Evolutionary conservation across 1,284 basidiomycete genomes (phyloP), one percentile per base, ranked within the genome.

Genomic region (Cystobasidium pallidum): DNA sequence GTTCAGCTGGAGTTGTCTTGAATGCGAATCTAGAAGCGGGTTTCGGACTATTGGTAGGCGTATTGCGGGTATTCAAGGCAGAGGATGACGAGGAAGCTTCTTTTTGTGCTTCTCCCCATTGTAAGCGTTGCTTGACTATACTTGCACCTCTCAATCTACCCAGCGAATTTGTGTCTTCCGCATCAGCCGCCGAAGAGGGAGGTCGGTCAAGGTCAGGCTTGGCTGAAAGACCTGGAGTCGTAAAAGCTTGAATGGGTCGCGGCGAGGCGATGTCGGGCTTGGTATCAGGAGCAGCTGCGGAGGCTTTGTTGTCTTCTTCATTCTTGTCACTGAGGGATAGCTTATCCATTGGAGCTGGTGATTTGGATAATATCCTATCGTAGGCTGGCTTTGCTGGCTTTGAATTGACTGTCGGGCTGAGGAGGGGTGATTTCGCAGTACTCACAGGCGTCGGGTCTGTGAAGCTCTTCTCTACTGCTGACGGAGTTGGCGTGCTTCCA

Each of bases 121-220:
- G 30, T 26, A 74, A 39, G 26, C 73, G 73, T 39, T 74, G 52
- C 54, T 70, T 74, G 13, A 74, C 73, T 36, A 74, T 36, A 39
- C 66, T 74, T 19, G 59, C 51, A 2, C 63, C 63, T 28, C 58
- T 67, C 24, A 74, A 45, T 3, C 63, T n/a, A 36, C 63, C 66
- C 24, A 74, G 36, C 10, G 59, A 66, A 28, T 70, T 58, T 11
- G 70, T 72, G 43, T 49, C 66, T 41, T 51, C 57, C 1, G 3
- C 51, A 21, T 26, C 41, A 13, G 1, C 24, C n/a, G 43, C 8
- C 7, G 43, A 51, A 6, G 49, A 26, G 2, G 30, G 7, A 4
- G 17, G 1, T 24, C 2, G 6, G 8, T n/a, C 45, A 10, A 15
- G n/a, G 7, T 26, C 39, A 1, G 13, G 6, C n/a, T 24, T 61